These are phyloP conservation scores for Calonectria honghensis DNA, from an alignment of 2,329 filamentous ascomycete genomes.

Conservation along the genomic window DNA sequence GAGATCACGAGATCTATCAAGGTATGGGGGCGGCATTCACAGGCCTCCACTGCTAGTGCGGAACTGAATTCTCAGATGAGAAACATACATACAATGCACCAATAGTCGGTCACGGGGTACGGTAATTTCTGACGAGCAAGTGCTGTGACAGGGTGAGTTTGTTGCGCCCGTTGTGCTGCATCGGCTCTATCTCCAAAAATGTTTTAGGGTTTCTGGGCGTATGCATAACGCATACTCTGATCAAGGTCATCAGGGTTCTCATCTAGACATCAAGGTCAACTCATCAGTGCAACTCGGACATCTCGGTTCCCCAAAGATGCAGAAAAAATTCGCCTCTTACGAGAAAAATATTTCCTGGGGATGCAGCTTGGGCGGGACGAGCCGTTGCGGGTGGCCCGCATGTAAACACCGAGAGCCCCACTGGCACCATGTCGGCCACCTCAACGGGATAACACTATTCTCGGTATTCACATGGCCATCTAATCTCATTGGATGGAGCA, in stretches of 20 bases:
- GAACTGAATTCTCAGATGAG: neutral
- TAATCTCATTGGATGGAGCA: neutral
- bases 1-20: slow-evolving; percentile 5
- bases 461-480: fast-evolving
- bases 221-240: neutral
- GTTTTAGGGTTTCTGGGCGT: neutral
- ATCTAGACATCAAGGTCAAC: slow-evolving; percentile 13
- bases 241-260: slow-evolving; percentile 13
- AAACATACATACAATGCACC: neutral
- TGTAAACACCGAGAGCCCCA: neutral
- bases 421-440: neutral
- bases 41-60: neutral
- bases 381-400: neutral
- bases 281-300: neutral
- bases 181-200: neutral
- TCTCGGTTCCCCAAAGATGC: no score
- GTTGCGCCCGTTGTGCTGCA: neutral
- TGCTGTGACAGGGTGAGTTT: neutral
- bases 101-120: neutral
- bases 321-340: neutral
- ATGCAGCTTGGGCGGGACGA: neutral
- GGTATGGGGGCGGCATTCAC: neutral
- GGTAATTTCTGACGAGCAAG: neutral
- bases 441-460: no score
- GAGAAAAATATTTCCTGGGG: neutral